Evolutionary conservation across 306 rosid species (phyloP), one percentile per base, ranked within the genome.

Genomic region (Cicer arietinum): DNA sequence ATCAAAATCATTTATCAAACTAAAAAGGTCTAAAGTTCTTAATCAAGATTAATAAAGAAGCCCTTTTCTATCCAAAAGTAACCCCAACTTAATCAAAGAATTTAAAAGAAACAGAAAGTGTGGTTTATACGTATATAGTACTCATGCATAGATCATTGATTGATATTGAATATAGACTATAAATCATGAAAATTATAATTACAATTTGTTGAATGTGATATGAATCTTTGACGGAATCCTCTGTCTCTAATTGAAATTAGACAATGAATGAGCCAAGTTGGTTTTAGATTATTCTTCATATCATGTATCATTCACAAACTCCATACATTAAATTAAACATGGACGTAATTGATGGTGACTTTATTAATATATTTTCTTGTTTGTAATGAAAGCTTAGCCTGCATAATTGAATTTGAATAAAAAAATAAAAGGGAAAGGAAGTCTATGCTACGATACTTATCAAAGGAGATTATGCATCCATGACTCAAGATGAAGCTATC

Each of bases 271-370:
- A 60, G 66, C 66, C 66, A 56, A 64, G 62, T 56, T 56, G 69
- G 62, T 37, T 44, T 46, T 64, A 44, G 2, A 64, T 54, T 53
- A 72, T 64, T 64, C 74, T 45, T 64, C 44, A 63, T 64, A 64
- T 3, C 6, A 42, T 53, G 52, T 45, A 63, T 52, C n/a, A 5
- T 76, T 16, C 2, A 39, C 63, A 37, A 69, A 30, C 16, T 63
- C 20, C 78, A 54, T n/a, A 42, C 30, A n/a, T 10, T n/a, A 60
- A 60, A 60, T 10, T 64, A 20, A 71, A 35, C 10, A 44, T 56
- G 46, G 37, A 50, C 41, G 46, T 81, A 65, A 54, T 64, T 64
- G 46, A 44, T 73, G 58, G 47, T 46, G n/a, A 45, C 46, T 7
- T 59, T 44, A 57, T 41, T 64, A 64, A 56, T 46, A 77, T 59